Conservation (phyloP, 805 yeast genomes). For the Wickerhamiella brachini region DNA sequence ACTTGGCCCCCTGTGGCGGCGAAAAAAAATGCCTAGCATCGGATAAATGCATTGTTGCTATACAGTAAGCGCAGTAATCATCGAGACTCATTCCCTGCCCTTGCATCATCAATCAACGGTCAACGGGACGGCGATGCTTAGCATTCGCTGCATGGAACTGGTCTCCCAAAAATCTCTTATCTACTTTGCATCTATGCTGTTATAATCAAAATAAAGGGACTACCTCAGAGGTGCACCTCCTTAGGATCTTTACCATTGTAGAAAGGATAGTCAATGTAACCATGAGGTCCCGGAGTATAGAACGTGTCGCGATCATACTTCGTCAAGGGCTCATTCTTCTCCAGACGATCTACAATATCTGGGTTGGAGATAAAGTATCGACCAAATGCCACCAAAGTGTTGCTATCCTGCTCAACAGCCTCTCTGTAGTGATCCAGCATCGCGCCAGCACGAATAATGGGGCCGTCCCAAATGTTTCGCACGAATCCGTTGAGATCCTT, state of each 20-base stretch:
- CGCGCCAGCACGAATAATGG: constrained; percentile 14
- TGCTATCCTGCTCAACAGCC: constrained; percentile 19
- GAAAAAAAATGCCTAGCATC: no score
- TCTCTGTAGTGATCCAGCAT: background rate
- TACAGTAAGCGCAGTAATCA: no score
- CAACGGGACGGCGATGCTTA: no score
- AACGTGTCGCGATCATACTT: constrained; percentile 38
- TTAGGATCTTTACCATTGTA: background rate
- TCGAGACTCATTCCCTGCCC: no score
- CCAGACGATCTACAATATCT: constrained; percentile 35
- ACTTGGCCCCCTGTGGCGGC: no score
- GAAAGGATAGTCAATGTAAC: constrained; percentile 33
- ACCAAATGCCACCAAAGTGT: constrained; percentile 29
- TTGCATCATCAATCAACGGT: no score
- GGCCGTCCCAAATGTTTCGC: constrained; percentile 16
- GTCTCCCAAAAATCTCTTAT: no score
- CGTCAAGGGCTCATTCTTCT: constrained; percentile 29
- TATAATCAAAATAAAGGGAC: no score
- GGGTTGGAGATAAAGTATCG: constrained; percentile 43
- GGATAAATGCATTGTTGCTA: no score
- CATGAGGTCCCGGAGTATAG: constrained; percentile 29
- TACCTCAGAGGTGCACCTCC: no score
- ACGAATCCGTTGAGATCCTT: constrained; percentile 11
- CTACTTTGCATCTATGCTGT: no score
- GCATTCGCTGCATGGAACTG: no score